Evolutionary conservation across 768 basidiomycete species (phyloP).

Genomic region (Sutorius australiensis): DNA sequence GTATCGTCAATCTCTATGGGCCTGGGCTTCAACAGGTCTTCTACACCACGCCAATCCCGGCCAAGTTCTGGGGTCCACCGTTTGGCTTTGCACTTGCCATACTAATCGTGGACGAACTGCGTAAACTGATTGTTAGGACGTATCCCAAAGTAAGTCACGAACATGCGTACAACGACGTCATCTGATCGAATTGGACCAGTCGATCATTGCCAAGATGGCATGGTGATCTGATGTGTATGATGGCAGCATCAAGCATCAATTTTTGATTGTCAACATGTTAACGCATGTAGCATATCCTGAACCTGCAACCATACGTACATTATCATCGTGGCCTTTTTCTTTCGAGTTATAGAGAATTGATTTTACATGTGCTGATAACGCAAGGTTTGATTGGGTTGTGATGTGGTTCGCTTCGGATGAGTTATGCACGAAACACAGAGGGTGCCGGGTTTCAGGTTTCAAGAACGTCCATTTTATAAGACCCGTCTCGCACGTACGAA

Average conservation of each 20-base stretch:
- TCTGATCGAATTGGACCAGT: constrained; percentile 23
- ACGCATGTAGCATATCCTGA: not conserved
- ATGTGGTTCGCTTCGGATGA: not conserved
- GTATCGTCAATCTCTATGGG: constrained; percentile 43
- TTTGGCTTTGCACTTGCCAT: constrained; percentile 42
- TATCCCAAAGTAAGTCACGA: constrained; percentile 37
- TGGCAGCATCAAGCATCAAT: not conserved
- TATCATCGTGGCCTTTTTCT: not conserved
- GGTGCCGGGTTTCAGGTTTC: not conserved
- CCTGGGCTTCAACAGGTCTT: constrained; percentile 43
- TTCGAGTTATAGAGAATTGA: not conserved
- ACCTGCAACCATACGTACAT: not conserved
- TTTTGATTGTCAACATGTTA: not conserved
- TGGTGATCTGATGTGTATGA: constrained; percentile 25
- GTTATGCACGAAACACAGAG: not conserved
- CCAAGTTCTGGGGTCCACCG: constrained; percentile 48
- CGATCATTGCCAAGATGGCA: constrained; percentile 36
- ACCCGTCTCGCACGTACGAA: not conserved
- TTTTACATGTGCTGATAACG: not conserved
- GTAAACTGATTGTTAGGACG: constrained; percentile 43
- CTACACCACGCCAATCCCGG: constrained; percentile 39
- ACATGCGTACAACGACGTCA: not conserved
- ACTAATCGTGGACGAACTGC: constrained; percentile 40
- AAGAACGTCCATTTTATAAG: not conserved
- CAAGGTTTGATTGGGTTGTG: not conserved